These are phyloP conservation scores for Monosporascus sp. DNA, from an alignment of 2,329 filamentous ascomycete species.

Conservation along the genomic window DNA sequence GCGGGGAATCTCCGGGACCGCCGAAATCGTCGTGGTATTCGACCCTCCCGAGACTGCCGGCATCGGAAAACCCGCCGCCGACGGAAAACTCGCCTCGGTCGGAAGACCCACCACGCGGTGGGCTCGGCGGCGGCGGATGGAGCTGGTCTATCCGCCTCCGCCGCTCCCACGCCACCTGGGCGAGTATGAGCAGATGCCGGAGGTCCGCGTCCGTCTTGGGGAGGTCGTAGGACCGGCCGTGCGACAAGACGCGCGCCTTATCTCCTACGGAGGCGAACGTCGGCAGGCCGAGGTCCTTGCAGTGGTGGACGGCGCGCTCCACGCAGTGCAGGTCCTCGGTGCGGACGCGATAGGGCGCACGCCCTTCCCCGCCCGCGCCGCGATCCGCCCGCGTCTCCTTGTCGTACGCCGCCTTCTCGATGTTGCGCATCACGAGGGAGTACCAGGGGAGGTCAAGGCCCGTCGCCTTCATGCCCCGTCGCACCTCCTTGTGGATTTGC, in stretches of 20 bases:
- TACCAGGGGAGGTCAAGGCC: not conserved
- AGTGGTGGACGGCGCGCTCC: not conserved
- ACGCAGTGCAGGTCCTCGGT: constrained; percentile 1
- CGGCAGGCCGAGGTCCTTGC: not conserved
- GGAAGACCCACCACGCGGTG: too few species aligned
- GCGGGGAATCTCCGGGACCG: too few species aligned
- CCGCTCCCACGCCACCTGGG: too few species aligned
- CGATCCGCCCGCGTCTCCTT: not conserved
- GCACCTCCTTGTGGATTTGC: not conserved
- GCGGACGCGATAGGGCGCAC: not conserved
- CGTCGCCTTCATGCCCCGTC: not conserved
- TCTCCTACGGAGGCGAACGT: constrained; percentile 1
- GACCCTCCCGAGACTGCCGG: too few species aligned
- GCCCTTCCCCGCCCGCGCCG: not conserved
- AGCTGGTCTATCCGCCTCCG: too few species aligned
- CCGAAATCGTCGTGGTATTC: too few species aligned
- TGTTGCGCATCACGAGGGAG: constrained; percentile 1
- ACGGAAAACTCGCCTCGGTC: too few species aligned
- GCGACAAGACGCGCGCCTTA: not conserved
- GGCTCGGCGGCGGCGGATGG: too few species aligned
- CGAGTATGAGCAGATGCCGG: too few species aligned
- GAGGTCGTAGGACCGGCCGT: not conserved
- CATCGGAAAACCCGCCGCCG: too few species aligned
- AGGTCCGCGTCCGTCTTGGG: not conserved
- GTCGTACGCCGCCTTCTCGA: constrained; percentile 1